Conservation (phyloP, 2,329 filamentous ascomycete species). For the Pyrenophora seminiperda region DNA sequence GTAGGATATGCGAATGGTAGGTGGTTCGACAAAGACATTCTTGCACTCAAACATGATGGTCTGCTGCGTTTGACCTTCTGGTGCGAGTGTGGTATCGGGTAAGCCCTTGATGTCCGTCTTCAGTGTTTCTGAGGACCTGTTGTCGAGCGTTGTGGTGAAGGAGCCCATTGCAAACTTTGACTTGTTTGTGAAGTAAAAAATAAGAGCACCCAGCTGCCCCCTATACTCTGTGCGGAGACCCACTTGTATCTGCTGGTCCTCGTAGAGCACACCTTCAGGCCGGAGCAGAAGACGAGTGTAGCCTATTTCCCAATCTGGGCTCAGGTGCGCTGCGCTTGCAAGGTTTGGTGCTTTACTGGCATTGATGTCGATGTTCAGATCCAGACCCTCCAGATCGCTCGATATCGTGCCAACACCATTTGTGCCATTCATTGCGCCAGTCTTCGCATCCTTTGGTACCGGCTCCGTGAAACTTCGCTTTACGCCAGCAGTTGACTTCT, state of each 20-base stretch:
- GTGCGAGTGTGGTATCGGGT: constrained; percentile 78
- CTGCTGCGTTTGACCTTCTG: constrained; percentile 82
- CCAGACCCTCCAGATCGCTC: constrained; percentile 74
- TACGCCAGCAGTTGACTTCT: constrained; percentile 70
- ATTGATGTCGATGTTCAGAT: constrained; percentile 68
- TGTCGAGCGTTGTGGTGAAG: constrained; percentile 91
- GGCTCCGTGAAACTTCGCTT: constrained; percentile 79
- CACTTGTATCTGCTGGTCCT: constrained; percentile 92
- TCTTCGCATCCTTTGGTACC: constrained; percentile 40
- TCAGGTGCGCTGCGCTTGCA: constrained; percentile 88
- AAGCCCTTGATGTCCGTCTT: constrained; percentile 87
- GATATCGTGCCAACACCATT: constrained; percentile 59
- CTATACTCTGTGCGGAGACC: constrained; percentile 93
- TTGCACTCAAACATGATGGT: constrained; percentile 93
- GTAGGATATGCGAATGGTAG: constrained; percentile 93
- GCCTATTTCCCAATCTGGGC: constrained; percentile 91
- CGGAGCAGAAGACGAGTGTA: constrained; percentile 81
- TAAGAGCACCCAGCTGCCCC: constrained; percentile 91
- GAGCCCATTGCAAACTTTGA: constrained; percentile 82
- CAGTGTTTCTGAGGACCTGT: constrained; percentile 68
- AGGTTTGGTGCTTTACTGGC: constrained; percentile 76
- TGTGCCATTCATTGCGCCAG: constrained; percentile 42
- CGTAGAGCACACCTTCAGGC: constrained; percentile 87
- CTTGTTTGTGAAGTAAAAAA: constrained; percentile 96
- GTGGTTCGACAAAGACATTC: constrained; percentile 78